phyloP scores from a whole-genome alignment of 2,329 filamentous ascomycete genomes.

The Onygenales sp. region DNA sequence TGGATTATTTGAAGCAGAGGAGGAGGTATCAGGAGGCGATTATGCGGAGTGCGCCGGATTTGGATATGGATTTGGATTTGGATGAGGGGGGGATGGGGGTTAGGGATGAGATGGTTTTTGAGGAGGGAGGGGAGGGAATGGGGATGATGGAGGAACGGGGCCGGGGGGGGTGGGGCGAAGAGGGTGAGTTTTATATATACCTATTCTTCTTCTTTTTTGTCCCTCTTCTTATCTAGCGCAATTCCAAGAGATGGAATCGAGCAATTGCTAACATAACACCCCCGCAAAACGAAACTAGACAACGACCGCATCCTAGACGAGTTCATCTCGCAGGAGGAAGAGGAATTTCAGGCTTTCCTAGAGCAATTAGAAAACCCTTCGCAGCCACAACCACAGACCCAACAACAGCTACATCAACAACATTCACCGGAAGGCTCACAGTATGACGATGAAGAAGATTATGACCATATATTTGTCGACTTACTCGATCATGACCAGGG shows the following conservation, averaged over 20 bases:
- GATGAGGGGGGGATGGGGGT: conserved; percentile 15
- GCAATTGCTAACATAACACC: neutral
- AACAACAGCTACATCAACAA: neutral
- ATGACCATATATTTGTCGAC: conserved; percentile 57
- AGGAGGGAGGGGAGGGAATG: conserved; percentile 12
- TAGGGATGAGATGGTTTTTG: conserved; percentile 15
- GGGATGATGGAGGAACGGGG: neutral
- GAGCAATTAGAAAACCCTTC: conserved; percentile 20
- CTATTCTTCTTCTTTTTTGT: neutral
- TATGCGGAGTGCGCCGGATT: conserved; percentile 21
- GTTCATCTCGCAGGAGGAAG: conserved; percentile 18
- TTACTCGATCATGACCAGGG: conserved; percentile 41
- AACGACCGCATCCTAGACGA: conserved; percentile 24
- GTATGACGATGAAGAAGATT: conserved; percentile 48
- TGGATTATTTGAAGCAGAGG: conserved; percentile 31
- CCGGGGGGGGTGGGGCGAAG: conserved; percentile 2
- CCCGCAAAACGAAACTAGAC: conserved; percentile 4
- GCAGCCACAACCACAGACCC: neutral
- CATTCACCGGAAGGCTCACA: conserved; percentile 8
- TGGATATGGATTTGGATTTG: conserved; percentile 2
- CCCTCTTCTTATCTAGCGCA: neutral
- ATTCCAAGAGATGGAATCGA: neutral
- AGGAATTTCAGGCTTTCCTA: conserved; percentile 8
- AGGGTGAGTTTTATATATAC: neutral
- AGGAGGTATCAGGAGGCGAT: conserved; percentile 31